These are phyloP conservation scores for Tephrocybe sp. DNA, from an alignment of 768 basidiomycete species.

Conservation along the genomic window DNA sequence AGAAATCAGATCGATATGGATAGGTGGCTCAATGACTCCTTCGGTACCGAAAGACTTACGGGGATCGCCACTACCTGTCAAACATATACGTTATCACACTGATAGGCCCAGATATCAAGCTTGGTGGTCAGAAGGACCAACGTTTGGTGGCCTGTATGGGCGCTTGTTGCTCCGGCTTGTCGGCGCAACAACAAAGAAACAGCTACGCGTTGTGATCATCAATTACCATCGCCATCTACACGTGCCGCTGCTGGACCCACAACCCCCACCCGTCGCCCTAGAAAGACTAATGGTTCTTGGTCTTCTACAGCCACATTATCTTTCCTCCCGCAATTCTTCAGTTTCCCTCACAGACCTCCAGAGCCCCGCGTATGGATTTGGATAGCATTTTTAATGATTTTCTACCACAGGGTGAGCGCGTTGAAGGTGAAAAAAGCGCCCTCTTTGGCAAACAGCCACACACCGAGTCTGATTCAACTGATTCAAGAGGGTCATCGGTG, in stretches of 20 bases:
- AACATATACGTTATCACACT: not conserved
- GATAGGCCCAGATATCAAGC: no score
- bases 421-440: not conserved
- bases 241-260: no score
- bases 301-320: no score
- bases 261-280: no score
- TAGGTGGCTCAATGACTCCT: not conserved
- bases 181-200: no score
- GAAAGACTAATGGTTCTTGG: no score
- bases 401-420: not conserved
- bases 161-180: not conserved
- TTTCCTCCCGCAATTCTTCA: not conserved
- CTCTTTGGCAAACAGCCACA: slow-evolving; percentile 6
- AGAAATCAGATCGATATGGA: no score
- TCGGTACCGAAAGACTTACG: not conserved
- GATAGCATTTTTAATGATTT: not conserved
- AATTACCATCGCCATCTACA: no score
- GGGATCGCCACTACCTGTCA: not conserved
- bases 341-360: not conserved
- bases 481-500: not conserved
- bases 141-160: no score
- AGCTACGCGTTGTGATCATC: no score
- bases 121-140: no score
- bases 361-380: not conserved
- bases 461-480: no score